phyloP scores from a whole-genome alignment of 2,329 filamentous ascomycete genomes.

The Acephala macrosclerotiorum region DNA sequence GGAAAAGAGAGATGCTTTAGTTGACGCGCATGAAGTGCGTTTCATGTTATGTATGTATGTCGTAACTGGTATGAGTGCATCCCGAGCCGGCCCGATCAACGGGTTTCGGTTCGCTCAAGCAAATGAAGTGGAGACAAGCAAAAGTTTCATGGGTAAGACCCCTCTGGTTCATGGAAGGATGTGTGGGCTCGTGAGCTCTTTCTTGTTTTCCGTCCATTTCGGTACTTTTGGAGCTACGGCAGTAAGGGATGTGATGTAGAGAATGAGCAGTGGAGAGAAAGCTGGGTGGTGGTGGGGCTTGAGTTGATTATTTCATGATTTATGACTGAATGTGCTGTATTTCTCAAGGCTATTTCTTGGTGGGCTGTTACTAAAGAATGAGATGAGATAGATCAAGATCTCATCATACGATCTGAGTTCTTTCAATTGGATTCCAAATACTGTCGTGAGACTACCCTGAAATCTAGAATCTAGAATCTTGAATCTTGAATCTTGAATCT shows the following conservation, averaged over 20 bases:
- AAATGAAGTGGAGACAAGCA: neutral
- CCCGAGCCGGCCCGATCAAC: neutral
- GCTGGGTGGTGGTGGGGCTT: neutral
- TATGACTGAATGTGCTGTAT: constrained; percentile 6
- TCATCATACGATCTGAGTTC: neutral
- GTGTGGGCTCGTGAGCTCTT: neutral
- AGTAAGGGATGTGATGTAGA: neutral
- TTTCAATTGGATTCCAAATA: constrained; percentile 4
- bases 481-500: no score
- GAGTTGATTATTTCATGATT: neutral
- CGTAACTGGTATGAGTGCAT: neutral
- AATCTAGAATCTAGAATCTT: no score
- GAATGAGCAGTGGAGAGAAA: constrained; percentile 2
- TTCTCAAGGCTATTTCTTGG: neutral
- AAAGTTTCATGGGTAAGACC: constrained; percentile 4
- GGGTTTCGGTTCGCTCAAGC: neutral
- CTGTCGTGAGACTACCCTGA: neutral
- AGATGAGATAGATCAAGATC: neutral
- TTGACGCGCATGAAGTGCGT: constrained; percentile 6
- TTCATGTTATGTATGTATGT: constrained; percentile 2
- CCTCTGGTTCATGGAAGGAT: constrained; percentile 8
- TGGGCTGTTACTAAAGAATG: no score
- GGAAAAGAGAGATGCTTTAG: no score
- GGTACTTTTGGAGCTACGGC: constrained; percentile 21
- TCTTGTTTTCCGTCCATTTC: constrained; percentile 15